Conservation (phyloP, 495 filamentous ascomycete genomes). For the Tuber calosporum region DNA sequence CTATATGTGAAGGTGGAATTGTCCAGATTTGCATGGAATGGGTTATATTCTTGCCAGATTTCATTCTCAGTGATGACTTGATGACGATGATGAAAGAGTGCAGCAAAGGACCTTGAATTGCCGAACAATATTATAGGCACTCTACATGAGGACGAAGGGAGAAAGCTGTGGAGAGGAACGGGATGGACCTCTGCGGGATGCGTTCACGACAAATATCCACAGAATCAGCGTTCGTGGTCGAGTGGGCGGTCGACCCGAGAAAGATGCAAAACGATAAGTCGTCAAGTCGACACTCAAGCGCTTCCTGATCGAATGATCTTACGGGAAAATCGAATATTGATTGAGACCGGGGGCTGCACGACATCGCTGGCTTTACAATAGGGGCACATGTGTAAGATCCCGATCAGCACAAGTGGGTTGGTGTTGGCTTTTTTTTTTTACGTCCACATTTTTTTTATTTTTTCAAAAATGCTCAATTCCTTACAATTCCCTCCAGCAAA, state of each 20-base stretch:
- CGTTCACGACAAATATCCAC: background rate
- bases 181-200: background rate
- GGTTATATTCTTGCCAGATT: background rate
- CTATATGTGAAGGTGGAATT: background rate
- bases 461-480: background rate
- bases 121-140: background rate
- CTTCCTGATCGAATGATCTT: conserved; percentile 30
- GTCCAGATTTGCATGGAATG: background rate
- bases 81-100: background rate
- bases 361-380: conserved; percentile 37
- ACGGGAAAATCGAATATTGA: conserved; percentile 31
- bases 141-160: background rate
- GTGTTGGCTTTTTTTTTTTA: conserved; percentile 18
- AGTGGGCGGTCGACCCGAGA: background rate
- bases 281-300: background rate
- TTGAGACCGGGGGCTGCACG: conserved; percentile 30
- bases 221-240: background rate
- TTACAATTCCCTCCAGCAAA: background rate
- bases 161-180: background rate
- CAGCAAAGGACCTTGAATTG: background rate
- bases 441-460: conserved; percentile 17
- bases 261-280: background rate
- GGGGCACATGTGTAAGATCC: conserved; percentile 34
- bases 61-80: background rate
- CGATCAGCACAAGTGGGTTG: conserved; percentile 14